Base-by-base conservation (phyloP, 2,329 filamentous ascomycete species). In the Hysterium pulicare region DNA sequence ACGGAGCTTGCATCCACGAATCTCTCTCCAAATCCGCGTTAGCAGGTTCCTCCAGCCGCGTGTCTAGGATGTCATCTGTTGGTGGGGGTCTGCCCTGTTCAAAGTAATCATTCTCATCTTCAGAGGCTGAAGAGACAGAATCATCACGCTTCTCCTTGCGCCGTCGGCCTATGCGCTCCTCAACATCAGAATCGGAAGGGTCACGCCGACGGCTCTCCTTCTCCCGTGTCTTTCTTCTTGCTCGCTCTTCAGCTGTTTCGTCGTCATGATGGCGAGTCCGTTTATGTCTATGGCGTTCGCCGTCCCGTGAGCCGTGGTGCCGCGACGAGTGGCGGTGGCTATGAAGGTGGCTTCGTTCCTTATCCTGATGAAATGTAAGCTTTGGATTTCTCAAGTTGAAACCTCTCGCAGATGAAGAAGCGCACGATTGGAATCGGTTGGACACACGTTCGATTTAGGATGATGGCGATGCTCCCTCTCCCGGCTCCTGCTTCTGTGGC, bases 1-100 rank as follows among this genome's bases (percentile, higher is more conserved):
- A 87, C 0, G 91, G 90, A 0, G 85, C 85, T 46, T 90, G 84
- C 93, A 98, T 98, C 90, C 94, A 98, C 0, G 86, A 81, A 65
- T 97, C 93, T 49, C 94, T 81, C 52, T 83, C 77, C 23, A 83
- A 57, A 1, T 68, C 45, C 59, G 66, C 51, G 48, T 55, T 49
- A 15, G 59, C 58, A 16, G 64, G 52, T 41, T 68, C 58, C 41
- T 69, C 62, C 11, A 70, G 58, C 45, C 67, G 62, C 24, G 67
- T 58, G 41, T 74, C 71, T n/a, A 73, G 50, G 5, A 65, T 59
- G n/a, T 70, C 63, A 33, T 72, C 69, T n/a, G 63, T 58, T 11
- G 70, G 62, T 6, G 67, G 66, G 41, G 57, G 64, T 32, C 58
- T 71, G 54, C 69, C 74, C 55, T 68, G 78, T 52, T 71, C 67